Evolutionary conservation across 164 flowering plant species (phyloP).

Genomic region (Stephania yunnanensis): DNA sequence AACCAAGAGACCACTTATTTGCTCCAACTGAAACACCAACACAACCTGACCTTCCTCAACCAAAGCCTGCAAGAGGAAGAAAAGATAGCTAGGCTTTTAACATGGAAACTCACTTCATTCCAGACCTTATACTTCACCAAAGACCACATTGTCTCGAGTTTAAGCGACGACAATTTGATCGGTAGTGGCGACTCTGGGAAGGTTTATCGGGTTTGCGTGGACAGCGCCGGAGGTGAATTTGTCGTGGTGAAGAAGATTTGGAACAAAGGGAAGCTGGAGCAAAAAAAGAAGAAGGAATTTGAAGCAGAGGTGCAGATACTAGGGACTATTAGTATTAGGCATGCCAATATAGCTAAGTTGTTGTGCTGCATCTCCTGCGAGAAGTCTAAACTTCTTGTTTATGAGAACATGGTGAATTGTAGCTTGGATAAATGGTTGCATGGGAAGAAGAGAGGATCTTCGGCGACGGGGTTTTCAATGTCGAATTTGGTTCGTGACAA

Average conservation of each 20-base stretch:
- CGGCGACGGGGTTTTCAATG: not conserved
- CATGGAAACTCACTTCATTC: slow-evolving; percentile 73
- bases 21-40: slow-evolving; percentile 1
- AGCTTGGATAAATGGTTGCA: slow-evolving; percentile 81
- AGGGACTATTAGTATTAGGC: slow-evolving; percentile 63
- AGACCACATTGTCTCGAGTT: slow-evolving; percentile 34
- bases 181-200: slow-evolving; percentile 85
- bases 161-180: slow-evolving; percentile 52
- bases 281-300: slow-evolving; percentile 52
- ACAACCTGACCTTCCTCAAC: slow-evolving; percentile 25
- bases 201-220: slow-evolving; percentile 45
- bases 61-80: slow-evolving; percentile 31
- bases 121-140: slow-evolving; percentile 60
- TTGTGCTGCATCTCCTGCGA: slow-evolving; percentile 71
- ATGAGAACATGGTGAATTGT: slow-evolving; percentile 61
- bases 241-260: slow-evolving; percentile 81
- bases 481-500: slow-evolving; percentile 16
- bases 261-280: slow-evolving; percentile 34
- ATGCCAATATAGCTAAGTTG: slow-evolving; percentile 68
- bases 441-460: slow-evolving; percentile 25
- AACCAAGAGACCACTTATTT: not conserved
- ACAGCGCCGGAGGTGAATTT: slow-evolving; percentile 22
- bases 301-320: slow-evolving; percentile 60
- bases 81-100: slow-evolving; percentile 19
- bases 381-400: slow-evolving; percentile 19